phyloP scores from a whole-genome alignment of 2,329 filamentous ascomycete genomes.

The Mollisiaceae sp. region DNA sequence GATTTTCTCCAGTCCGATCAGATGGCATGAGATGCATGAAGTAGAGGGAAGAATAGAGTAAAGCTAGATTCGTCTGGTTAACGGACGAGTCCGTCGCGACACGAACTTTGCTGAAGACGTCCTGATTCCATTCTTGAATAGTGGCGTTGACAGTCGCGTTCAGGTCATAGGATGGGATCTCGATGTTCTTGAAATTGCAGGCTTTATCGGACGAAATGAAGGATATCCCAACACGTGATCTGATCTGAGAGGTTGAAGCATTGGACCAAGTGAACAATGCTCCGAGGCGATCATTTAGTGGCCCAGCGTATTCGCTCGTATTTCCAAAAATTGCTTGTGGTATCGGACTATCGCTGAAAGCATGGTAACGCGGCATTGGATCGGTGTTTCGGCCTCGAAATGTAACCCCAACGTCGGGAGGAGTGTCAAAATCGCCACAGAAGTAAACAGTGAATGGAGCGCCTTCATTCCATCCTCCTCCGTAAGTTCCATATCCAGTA shows the following conservation, averaged over 20 bases:
- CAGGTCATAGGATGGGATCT: conserved; percentile 45
- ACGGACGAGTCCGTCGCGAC: not conserved
- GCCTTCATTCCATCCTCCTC: conserved; percentile 46
- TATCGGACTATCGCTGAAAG: conserved; percentile 18
- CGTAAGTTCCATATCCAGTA: conserved; percentile 52
- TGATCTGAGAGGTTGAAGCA: conserved; percentile 45
- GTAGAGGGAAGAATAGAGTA: conserved; percentile 10
- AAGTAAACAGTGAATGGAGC: conserved; percentile 56
- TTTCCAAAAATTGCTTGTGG: conserved; percentile 20
- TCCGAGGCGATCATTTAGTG: conserved; percentile 52
- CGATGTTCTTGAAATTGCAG: conserved; percentile 42
- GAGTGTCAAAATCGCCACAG: conserved; percentile 46
- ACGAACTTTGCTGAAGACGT: conserved; percentile 10
- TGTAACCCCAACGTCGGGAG: conserved; percentile 48
- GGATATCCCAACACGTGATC: conserved; percentile 43
- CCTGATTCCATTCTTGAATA: conserved; percentile 54
- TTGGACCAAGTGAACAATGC: conserved; percentile 54
- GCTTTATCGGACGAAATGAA: conserved; percentile 23
- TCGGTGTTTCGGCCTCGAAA: conserved; percentile 49
- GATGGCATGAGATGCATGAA: conserved; percentile 14
- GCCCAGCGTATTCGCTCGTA: conserved; percentile 31
- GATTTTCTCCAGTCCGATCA: conserved; percentile 63
- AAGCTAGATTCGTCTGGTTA: conserved; percentile 6
- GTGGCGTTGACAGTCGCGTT: conserved; percentile 47
- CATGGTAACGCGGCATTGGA: conserved; percentile 42